Evolutionary conservation across 345 rosid genomes (phyloP).

Genomic region (Litchi chinensis): DNA sequence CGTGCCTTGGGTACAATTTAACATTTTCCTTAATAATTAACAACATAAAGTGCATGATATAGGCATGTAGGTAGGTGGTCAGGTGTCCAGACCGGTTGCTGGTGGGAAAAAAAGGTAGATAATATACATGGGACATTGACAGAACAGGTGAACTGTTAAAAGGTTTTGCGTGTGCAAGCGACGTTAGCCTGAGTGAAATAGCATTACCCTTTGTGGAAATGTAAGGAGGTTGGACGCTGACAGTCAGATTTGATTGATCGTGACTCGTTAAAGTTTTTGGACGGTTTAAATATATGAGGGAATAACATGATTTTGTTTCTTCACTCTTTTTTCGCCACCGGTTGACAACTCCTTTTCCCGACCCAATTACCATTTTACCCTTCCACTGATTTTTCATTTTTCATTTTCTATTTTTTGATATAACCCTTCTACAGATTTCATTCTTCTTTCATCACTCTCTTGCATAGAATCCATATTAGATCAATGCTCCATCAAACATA

Average conservation of each 20-base stretch:
- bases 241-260: constrained; percentile 27
- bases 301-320: constrained; percentile 55
- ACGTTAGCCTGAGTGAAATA: neutral
- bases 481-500: too few species aligned
- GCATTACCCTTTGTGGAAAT: constrained; percentile 9
- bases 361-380: constrained; percentile 41
- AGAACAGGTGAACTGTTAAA: neutral
- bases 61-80: neutral
- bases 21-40: too few species aligned
- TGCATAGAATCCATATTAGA: neutral
- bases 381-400: neutral
- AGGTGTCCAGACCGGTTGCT: too few species aligned
- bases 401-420: too few species aligned
- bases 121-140: neutral
- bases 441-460: neutral
- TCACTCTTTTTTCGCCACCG: constrained; percentile 18
- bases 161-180: neutral
- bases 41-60: neutral
- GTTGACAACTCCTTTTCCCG: constrained; percentile 52
- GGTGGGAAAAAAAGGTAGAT: too few species aligned
- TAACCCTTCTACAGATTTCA: too few species aligned
- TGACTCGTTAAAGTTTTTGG: constrained; percentile 33
- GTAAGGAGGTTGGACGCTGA: constrained; percentile 20
- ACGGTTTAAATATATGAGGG: constrained; percentile 31
- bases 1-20: too few species aligned